Base-by-base conservation (phyloP, 23 red algal species). In the Gracilaria caudata region DNA sequence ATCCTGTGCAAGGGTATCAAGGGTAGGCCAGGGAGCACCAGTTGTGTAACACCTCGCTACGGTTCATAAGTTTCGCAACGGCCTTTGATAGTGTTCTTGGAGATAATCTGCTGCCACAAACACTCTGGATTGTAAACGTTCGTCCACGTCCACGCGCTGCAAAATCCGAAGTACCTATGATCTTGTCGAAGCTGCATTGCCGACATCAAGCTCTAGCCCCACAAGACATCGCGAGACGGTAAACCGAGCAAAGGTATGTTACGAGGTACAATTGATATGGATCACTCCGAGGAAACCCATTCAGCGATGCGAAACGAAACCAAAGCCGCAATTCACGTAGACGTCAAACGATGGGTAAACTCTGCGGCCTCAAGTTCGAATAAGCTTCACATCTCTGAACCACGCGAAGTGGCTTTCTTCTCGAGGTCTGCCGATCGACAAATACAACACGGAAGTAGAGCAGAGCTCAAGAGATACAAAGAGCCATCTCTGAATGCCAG, bases 341-440 rank as follows among this genome's bases (percentile, higher is more conserved):
- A 75, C 19, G 70, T 75, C 1, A 75, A 49, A 75, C 37, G 40
- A 0, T 75, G 70, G 70, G n/a, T 75, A 13, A n/a, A 47, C 21
- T 75, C 70, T 29, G 70, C 37, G 24, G 70, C 70, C 25, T 75
- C 70, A 49, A 25, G 40, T 4, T 47, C 19, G 23, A 75, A 6
- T 28, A 75, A 75, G 43, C 70, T 75, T 36, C 70, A 80, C 44
- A 80, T 89, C 3, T 89, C 86, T 44, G 86, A 77, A 25, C 86
- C 86, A 45, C 86, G 74, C 7, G 86, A 89, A 89, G 74, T 89
- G 3, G 86, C 72, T 51, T 89, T 70, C 60, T 89, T 65, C 39
- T 79, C 72, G 57, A 63, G 86, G 26, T 73, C 36, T 77, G 40
- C 37, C 26, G 40, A 89, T 77, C 47, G 86, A 32, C 76, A 57